Conservation (phyloP, 768 basidiomycete genomes). For the Suillus lakei region DNA sequence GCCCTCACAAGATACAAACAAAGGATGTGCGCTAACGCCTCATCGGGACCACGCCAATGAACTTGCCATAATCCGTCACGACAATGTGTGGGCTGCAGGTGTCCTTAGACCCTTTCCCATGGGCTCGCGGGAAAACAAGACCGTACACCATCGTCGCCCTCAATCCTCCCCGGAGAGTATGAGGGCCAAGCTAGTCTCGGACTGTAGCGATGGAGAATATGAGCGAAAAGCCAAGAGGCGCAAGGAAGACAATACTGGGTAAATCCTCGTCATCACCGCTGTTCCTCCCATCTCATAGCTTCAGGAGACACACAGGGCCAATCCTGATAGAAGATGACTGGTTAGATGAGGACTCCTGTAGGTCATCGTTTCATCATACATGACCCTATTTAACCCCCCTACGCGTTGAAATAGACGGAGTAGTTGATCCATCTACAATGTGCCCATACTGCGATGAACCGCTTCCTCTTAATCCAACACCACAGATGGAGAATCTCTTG, state of each 20-base stretch:
- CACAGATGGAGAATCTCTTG: conserved; percentile 57
- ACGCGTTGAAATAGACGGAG: conserved; percentile 51
- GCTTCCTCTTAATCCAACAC: conserved; percentile 66
- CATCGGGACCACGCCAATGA: too few relatives aligned
- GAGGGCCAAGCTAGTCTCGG: conserved; percentile 35
- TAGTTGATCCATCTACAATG: conserved; percentile 64
- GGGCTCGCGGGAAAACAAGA: too few relatives aligned
- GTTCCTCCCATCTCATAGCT: neutral
- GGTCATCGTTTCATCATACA: conserved; percentile 17
- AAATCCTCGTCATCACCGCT: neutral
- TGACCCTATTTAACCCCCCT: neutral
- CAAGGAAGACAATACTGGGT: conserved; percentile 32
- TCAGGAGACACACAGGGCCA: neutral
- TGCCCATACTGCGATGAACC: conserved; percentile 86
- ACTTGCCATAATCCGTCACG: too few relatives aligned
- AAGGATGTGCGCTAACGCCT: too few relatives aligned
- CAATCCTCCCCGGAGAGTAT: too few relatives aligned
- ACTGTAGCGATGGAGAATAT: conserved; percentile 34
- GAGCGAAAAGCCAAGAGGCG: conserved; percentile 36
- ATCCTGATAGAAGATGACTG: too few relatives aligned
- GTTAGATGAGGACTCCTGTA: conserved; percentile 49
- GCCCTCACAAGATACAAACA: too few relatives aligned
- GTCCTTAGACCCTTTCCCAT: too few relatives aligned
- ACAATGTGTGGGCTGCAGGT: too few relatives aligned
- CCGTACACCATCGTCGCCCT: too few relatives aligned